phyloP scores from a whole-genome alignment of 129 eudicot genomes.

The Centella asiatica region DNA sequence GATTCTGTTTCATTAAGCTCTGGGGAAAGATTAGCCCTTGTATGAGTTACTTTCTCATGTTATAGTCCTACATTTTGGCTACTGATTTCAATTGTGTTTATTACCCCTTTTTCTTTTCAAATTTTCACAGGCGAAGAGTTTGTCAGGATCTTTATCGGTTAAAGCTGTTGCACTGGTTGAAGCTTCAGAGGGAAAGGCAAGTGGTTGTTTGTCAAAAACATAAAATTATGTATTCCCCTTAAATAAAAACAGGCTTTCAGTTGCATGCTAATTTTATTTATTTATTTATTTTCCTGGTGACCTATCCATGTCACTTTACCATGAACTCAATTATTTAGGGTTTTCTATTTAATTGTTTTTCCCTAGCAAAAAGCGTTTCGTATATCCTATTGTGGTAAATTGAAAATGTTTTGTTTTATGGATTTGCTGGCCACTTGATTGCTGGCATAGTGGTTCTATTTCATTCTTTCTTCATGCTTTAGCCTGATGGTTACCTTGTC shows the following conservation, averaged over 20 bases:
- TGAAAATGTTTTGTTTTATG: too few species aligned
- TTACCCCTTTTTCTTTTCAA: constrained; percentile 2
- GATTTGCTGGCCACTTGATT: too few species aligned
- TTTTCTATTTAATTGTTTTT: too few species aligned
- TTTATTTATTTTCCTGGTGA: too few species aligned
- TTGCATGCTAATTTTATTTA: too few species aligned
- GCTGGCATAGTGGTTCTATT: too few species aligned
- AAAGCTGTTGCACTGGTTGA: constrained; percentile 67
- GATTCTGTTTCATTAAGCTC: constrained; percentile 51
- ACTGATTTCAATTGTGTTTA: neutral
- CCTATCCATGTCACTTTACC: too few species aligned
- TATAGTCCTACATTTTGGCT: neutral
- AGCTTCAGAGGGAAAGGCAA: constrained; percentile 90
- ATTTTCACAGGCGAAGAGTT: constrained; percentile 56
- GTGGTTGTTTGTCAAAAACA: constrained; percentile 9
- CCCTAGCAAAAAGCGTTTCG: too few species aligned
- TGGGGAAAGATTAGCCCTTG: constrained; percentile 73
- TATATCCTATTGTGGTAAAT: too few species aligned
- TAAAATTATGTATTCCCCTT: neutral
- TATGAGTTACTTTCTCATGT: constrained; percentile 22
- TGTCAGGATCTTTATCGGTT: constrained; percentile 57
- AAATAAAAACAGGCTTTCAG: too few species aligned
- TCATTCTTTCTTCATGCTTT: neutral
- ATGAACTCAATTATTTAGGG: too few species aligned
- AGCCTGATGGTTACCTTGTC: neutral